A percentile compares a stretch with the other conserved stretches of the same genome.
These are phyloP conservation scores for Microsporum ferrugineum DNA, from an alignment of 2,329 filamentous ascomycete species.

Conservation along the genomic window DNA sequence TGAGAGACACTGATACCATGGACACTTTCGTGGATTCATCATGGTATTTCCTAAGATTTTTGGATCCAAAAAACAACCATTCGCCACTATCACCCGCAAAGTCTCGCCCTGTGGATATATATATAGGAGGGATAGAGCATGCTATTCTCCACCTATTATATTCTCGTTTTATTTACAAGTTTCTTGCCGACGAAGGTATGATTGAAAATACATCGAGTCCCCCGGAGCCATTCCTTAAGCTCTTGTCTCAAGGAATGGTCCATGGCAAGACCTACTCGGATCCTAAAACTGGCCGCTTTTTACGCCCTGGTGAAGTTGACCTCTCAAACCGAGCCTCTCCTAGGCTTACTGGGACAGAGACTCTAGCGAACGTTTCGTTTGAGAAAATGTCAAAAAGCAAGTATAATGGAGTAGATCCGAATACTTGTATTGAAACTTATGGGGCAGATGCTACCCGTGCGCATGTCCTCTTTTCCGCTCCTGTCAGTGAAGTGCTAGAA, in stretches of 20 bases:
- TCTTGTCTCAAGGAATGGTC: conserved; percentile 87
- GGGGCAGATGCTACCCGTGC: conserved; percentile 76
- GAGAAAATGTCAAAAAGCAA: conserved; percentile 97
- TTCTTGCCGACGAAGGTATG: conserved; percentile 48
- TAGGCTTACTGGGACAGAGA: conserved; percentile 50
- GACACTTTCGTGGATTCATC: conserved; percentile 93
- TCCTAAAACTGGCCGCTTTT: conserved; percentile 61
- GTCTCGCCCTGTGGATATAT: conserved; percentile 69
- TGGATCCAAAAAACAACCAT: conserved; percentile 55
- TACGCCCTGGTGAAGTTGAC: conserved; percentile 65
- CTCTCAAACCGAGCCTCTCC: conserved; percentile 46
- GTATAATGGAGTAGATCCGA: conserved; percentile 79
- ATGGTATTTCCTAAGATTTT: conserved; percentile 64
- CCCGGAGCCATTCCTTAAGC: conserved; percentile 67
- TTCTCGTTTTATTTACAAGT: conserved; percentile 82
- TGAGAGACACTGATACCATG: conserved; percentile 86
- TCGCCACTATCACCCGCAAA: conserved; percentile 48
- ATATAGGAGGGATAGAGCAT: conserved; percentile 81
- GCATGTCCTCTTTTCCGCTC: conserved; percentile 81
- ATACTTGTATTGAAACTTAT: conserved; percentile 57
- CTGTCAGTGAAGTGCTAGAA: conserved; percentile 69
- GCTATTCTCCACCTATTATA: conserved; percentile 84
- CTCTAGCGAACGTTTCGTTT: conserved; percentile 51
- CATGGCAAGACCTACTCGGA: conserved; percentile 75
- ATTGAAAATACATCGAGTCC: conserved; percentile 18